Base-by-base conservation (phyloP, 2,329 filamentous ascomycete genomes). In the Ascochyta clinopodiicola region DNA sequence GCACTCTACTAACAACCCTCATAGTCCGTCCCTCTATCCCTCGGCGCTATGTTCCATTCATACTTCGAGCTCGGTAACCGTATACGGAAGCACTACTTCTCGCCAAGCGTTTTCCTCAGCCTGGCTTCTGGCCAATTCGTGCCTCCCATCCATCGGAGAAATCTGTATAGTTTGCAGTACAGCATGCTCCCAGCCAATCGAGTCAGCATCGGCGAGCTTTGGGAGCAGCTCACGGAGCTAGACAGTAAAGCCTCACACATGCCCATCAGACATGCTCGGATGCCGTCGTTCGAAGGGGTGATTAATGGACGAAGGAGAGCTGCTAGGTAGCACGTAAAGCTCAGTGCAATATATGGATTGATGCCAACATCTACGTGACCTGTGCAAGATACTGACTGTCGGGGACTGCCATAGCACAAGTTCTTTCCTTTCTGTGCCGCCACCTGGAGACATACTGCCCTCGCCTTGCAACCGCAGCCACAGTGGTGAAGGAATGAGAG, bases 141-240 rank as follows among this genome's bases (percentile, higher is more conserved):
- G 1, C 95, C 94, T 12, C 94, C 96, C 0, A 96, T 99, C 44
- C 93, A 97, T 72, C 86, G 96, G 47, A 94, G 93, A 71, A 96
- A 95, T 70, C 82, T 99, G 45, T 99, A 99, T 77, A 96, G 92
- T 65, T 81, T 99, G 68, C 95, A 99, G 78, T 99, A 99, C 77
- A 96, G 92, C 78, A 98, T 98, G 92, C 82, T 99, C 36, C 96
- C 96, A 0, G 89, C 91, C 7, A 85, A 85, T 49, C 82, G 96
- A 39, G 89, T 91, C 0, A 87, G 88, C 2, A 89, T 98, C 53
- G 81, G 85, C 66, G 92, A 97, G 71, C 88, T 98, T 74, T 99
- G 96, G 95, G 81, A 84, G 38, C 84, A 85, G 35, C 78, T 95
- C 38, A 71, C 57, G 15, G 62, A 68, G 51, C 52, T 55, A 13